Evolutionary conservation across 495 filamentous ascomycete species (phyloP), one percentile per base, ranked within the genome.

Genomic region (Trichoderma reesei): DNA sequence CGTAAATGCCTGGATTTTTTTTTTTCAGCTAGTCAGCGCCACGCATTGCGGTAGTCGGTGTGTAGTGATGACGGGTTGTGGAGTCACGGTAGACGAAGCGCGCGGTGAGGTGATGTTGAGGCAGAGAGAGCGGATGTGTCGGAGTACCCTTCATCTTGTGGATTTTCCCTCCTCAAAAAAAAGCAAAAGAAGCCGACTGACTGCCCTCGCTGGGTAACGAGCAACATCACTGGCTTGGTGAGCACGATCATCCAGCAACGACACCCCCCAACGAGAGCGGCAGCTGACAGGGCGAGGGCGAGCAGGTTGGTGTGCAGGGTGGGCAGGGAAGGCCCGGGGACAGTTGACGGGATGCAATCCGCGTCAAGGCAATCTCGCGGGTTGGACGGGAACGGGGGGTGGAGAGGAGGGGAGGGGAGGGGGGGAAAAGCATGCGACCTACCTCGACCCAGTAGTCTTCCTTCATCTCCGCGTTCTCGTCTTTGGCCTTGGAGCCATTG

Each of bases 381-480:
- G 18, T 33, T 26, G 41, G 46, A 65, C 38, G 56, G 62, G 63
- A 48, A 41, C 63, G 51, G 64, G 63, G 37, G 68, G 65, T 69
- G 64, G 68, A 63, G 26, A 26, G 26, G 26, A 26, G 51, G 64
- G 63, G 38, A 69, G 65, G 69, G 64, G 68, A 63, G 26, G 26
- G 26, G 26, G 26, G 26, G n/a, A n/a, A 26, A 26, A 66, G 72
- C 70, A 72, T 70, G 68, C 72, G 72, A 70, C 90, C 81, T 77
- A 96, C 92, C 85, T 96, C 91, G 67, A 96, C 82, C 77, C 78
- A 81, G 63, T 72, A 73, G 68, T 96, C 91, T 75, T 93, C 89
- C 74, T 87, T 89, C 83, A 88, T 85, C 76, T 93, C 91, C 67
- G 82, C 80, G 61, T 56, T 34, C 74, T 94, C 91, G 34, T 87